A percentile compares a stretch with the other conserved stretches of the same genome.
Evolutionary conservation across 23 red algal genomes (phyloP).

Genomic region (Agarophyton chilense): DNA sequence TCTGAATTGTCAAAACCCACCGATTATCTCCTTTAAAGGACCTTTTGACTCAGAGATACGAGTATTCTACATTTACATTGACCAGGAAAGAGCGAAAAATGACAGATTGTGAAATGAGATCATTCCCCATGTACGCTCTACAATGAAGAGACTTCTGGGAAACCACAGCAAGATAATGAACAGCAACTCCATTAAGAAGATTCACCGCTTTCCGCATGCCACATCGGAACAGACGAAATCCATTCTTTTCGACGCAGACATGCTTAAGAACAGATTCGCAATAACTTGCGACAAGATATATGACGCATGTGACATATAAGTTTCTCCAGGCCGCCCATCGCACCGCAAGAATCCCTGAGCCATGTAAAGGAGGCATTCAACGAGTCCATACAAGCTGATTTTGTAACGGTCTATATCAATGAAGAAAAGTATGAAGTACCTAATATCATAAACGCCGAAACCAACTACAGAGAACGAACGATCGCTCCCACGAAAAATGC

Average conservation of each 20-base stretch:
- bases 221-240: slow-evolving; percentile 5
- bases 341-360: slow-evolving; percentile 9
- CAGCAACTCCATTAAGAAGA: too few relatives aligned
- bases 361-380: slow-evolving; percentile 44
- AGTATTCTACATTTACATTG: slow-evolving; percentile 17
- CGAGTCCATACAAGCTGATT: slow-evolving; percentile 29
- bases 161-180: too few relatives aligned
- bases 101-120: too few relatives aligned
- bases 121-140: too few relatives aligned
- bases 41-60: neutral
- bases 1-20: neutral
- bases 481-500: neutral
- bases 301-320: neutral
- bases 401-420: neutral
- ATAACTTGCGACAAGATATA: neutral
- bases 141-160: too few relatives aligned
- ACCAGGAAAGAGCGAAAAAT: too few relatives aligned
- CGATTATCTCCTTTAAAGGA: slow-evolving; percentile 8
- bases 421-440: neutral
- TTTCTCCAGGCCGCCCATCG: neutral
- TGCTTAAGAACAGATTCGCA: neutral
- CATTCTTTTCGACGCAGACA: slow-evolving; percentile 5
- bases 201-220: slow-evolving; percentile 20
- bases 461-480: neutral
- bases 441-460: slow-evolving; percentile 15